Evolutionary conservation across 495 filamentous ascomycete genomes (phyloP).

Genomic region (Xylaria intraflava): DNA sequence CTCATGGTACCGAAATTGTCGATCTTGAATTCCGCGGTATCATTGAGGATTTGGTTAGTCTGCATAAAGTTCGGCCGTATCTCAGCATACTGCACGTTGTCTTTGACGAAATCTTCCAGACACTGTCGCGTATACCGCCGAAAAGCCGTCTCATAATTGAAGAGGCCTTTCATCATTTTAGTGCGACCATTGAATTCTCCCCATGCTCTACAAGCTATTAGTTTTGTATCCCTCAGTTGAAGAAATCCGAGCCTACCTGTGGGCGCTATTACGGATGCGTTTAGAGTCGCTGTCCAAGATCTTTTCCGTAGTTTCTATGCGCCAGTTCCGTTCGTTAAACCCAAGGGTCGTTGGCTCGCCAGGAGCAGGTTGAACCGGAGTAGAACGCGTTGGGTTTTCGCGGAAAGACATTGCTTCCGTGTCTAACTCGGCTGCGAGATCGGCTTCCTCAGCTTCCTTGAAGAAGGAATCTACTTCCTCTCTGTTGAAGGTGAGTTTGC

Average conservation of each 20-base stretch:
- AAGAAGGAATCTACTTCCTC: slow-evolving; percentile 32
- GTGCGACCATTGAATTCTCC: slow-evolving; percentile 49
- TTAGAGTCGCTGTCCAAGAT: background rate
- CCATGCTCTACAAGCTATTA: slow-evolving; percentile 40
- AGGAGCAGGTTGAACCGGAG: background rate
- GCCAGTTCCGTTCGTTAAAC: background rate
- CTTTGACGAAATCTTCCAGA: slow-evolving; percentile 43
- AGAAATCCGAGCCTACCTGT: background rate
- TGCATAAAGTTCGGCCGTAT: slow-evolving; percentile 53
- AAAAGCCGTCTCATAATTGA: slow-evolving; percentile 50
- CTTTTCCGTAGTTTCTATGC: background rate
- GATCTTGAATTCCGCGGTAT: slow-evolving; percentile 36
- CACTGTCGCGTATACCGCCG: slow-evolving; percentile 39
- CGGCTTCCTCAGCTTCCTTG: background rate
- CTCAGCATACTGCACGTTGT: slow-evolving; percentile 54
- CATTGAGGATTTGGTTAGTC: slow-evolving; percentile 43
- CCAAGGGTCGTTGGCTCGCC: background rate
- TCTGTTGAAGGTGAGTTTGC: slow-evolving; percentile 45
- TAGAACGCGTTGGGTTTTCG: background rate
- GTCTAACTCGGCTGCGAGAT: background rate
- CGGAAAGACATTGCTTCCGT: background rate
- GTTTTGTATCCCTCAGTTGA: background rate
- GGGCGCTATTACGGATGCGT: background rate
- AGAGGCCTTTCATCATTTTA: slow-evolving; percentile 56
- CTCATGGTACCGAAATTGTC: slow-evolving; percentile 44